Evolutionary conservation across 2,329 filamentous ascomycete species (phyloP), one percentile per base, ranked within the genome.

Genomic region (Dothideomycetes sp.): DNA sequence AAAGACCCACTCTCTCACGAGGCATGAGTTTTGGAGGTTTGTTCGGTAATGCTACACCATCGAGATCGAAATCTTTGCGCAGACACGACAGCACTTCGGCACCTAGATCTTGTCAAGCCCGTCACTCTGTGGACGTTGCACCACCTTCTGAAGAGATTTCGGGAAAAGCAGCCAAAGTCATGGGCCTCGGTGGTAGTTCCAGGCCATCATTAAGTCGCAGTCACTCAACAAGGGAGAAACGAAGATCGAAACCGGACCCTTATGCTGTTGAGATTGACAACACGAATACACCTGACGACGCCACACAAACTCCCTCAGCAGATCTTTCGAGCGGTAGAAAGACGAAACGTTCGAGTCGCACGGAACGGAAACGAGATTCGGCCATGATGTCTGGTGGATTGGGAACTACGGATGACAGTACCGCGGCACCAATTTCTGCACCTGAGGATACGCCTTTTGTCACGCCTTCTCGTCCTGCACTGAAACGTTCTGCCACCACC

Each of bases 21-120:
- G 69, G 74, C 46, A 63, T 69, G 49, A 81, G 77, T 34, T 67
- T 79, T 48, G 67, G 69, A n/a, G 64, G 62, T 41, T 65, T 78
- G 53, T 84, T 94, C 50, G 74, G 79, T 45, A 51, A 50, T 11
- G 51, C 49, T 16, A 33, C 43, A 8, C 34, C 43, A 19, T 53
- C 57, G 8, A 51, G 82, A 20, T 76, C 80, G 1, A 58, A 13
- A 51, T 85, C 55, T 73, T 80, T 6, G 72, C 77, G 32, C 94
- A 93, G 61, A 85, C 84, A 19, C 84, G 84, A 22, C 87, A 80
- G 60, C 63, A 89, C 29, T 20, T 32, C 37, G 16, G 22, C 37
- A 8, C 37, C 15, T 8, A 28, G 22, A 3, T 13, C 37, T 12
- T 6, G 24, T 28, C 34, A 37, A 19, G 34, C 23, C 3, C 37